These are phyloP conservation scores for Alternaria sp. DNA, from an alignment of 2,329 filamentous ascomycete species.

Conservation along the genomic window DNA sequence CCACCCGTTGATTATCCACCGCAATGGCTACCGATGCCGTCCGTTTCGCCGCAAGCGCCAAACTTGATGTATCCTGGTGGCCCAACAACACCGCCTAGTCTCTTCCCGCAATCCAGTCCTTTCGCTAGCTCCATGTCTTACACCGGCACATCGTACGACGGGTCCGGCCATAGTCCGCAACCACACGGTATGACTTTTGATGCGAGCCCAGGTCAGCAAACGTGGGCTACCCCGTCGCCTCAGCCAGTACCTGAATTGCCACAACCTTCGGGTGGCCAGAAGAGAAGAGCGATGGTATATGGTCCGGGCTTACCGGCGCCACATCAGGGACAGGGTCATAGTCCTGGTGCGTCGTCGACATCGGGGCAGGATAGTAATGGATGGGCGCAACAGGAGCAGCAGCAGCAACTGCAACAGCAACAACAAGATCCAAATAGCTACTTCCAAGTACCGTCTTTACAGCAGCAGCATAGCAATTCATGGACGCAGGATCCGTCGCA, in stretches of 20 bases:
- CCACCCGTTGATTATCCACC: constrained; percentile 23
- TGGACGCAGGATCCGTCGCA: constrained; percentile 5
- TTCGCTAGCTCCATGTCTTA: constrained; percentile 39
- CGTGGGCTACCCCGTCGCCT: constrained; percentile 34
- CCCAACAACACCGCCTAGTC: constrained; percentile 40
- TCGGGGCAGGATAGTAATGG: neutral
- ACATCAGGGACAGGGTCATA: constrained; percentile 12
- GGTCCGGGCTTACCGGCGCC: constrained; percentile 30
- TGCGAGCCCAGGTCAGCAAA: constrained; percentile 18
- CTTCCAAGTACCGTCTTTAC: constrained; percentile 6
- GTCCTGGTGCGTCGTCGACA: constrained; percentile 13
- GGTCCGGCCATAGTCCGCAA: constrained; percentile 20
- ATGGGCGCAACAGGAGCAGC: constrained; percentile 1
- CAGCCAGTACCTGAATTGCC: constrained; percentile 42
- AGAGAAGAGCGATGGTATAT: constrained; percentile 40
- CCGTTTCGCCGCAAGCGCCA: constrained; percentile 29
- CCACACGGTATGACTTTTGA: constrained; percentile 22
- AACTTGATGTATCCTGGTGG: constrained; percentile 32
- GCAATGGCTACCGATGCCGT: constrained; percentile 37
- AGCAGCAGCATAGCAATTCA: constrained; percentile 3
- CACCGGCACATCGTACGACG: constrained; percentile 31
- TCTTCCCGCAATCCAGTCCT: constrained; percentile 38
- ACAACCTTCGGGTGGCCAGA: constrained; percentile 39
- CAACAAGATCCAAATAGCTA: constrained; percentile 4
- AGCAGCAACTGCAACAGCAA: neutral